Conservation (phyloP, 2,329 filamentous ascomycete genomes). For the Monosporascus sp. region DNA sequence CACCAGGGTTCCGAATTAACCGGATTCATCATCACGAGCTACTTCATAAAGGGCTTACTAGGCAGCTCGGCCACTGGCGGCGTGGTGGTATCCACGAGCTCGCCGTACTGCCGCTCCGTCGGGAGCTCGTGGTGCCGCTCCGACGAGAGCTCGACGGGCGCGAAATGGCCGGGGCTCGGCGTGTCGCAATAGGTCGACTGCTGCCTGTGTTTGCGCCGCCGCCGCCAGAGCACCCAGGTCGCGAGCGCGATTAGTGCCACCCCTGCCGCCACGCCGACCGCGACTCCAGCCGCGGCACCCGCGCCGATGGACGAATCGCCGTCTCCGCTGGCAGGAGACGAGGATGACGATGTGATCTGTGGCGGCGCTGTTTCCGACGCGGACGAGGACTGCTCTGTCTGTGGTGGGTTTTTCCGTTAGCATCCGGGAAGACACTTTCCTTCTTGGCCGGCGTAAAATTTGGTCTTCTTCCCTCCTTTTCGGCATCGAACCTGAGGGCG, state of each 20-base stretch:
- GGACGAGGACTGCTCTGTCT: not conserved
- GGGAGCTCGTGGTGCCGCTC: too few species aligned
- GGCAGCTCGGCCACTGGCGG: too few species aligned
- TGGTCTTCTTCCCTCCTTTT: not conserved
- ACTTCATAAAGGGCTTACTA: too few species aligned
- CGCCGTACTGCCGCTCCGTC: too few species aligned
- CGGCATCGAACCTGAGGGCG: not conserved
- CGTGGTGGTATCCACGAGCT: too few species aligned
- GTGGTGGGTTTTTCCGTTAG: not conserved
- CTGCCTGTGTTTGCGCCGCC: not conserved
- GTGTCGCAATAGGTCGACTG: too few species aligned
- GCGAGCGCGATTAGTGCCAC: slow-evolving; percentile 5
- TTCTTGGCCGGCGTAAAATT: not conserved
- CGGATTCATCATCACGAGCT: too few species aligned
- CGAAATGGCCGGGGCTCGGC: too few species aligned
- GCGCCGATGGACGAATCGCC: slow-evolving; percentile 1
- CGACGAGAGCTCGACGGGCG: too few species aligned
- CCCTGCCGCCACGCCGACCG: slow-evolving; percentile 1
- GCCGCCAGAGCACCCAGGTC: slow-evolving; percentile 7
- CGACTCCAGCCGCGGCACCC: slow-evolving; percentile 7
- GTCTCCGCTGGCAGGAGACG: not conserved
- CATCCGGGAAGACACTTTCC: not conserved
- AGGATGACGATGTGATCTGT: not conserved
- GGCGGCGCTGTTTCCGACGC: not conserved
- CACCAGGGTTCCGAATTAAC: too few species aligned